Percentiles rank a stretch among this genome's conserved stretches.
Conservation (phyloP, 768 basidiomycete genomes). For the Pleurotus sapidus region DNA sequence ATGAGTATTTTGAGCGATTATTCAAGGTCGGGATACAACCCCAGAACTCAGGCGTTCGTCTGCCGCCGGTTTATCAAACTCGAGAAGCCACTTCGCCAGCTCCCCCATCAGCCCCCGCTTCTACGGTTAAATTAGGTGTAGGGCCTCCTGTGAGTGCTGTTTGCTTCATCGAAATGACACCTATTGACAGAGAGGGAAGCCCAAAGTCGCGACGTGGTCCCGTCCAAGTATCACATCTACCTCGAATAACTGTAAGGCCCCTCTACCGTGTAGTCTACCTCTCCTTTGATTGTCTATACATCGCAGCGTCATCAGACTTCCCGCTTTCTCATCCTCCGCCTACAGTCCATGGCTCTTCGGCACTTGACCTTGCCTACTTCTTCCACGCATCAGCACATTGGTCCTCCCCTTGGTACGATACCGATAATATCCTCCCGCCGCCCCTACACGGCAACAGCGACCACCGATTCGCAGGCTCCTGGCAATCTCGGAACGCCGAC, state of each 20-base stretch:
- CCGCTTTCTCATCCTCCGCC: slow-evolving; percentile 31
- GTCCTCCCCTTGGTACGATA: slow-evolving; percentile 39
- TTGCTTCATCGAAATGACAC: too few species aligned
- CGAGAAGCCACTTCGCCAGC: not conserved
- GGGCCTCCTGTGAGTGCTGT: slow-evolving; percentile 15
- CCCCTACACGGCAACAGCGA: slow-evolving; percentile 21
- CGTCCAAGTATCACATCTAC: slow-evolving; percentile 19
- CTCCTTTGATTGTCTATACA: not conserved
- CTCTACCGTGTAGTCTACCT: not conserved
- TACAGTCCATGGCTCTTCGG: slow-evolving; percentile 27
- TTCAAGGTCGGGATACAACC: slow-evolving; percentile 25
- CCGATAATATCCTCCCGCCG: slow-evolving; percentile 27
- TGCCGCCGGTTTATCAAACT: not conserved
- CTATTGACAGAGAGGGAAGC: slow-evolving; percentile 9
- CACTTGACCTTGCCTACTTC: slow-evolving; percentile 42
- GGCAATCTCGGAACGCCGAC: slow-evolving; percentile 22
- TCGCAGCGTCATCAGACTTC: slow-evolving; percentile 14
- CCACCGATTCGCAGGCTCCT: slow-evolving; percentile 24
- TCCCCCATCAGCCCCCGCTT: slow-evolving; percentile 13
- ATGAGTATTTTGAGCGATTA: slow-evolving; percentile 69
- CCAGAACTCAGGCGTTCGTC: not conserved
- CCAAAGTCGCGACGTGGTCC: slow-evolving; percentile 22
- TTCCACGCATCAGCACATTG: slow-evolving; percentile 40
- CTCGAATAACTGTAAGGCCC: not conserved
- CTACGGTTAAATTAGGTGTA: not conserved